Conservation (phyloP, 352 stramenopile species). For the Globisporangium spiculum region DNA sequence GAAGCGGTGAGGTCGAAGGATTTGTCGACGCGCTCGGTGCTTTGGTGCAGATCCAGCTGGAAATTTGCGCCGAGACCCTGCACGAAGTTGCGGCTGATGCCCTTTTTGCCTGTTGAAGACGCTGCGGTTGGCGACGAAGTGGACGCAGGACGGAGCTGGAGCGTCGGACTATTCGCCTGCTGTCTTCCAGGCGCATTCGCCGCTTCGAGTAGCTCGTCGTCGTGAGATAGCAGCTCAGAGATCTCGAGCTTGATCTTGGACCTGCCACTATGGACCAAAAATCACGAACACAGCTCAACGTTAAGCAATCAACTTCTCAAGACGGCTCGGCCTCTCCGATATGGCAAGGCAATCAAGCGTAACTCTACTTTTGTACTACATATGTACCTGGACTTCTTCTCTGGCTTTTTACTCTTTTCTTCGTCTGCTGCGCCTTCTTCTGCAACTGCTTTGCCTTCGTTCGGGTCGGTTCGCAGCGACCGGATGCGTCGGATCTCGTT, state of each 20-base stretch:
- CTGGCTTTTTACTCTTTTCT: conserved; percentile 28
- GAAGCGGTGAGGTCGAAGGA: conserved; percentile 82
- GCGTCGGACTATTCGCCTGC: conserved; percentile 41
- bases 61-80: conserved; percentile 65
- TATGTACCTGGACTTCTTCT: conserved; percentile 50
- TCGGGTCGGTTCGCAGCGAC: conserved; percentile 44
- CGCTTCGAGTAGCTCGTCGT: conserved; percentile 18
- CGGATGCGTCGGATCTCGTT: conserved; percentile 79
- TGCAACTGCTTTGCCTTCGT: conserved; percentile 16
- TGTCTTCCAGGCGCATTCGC: conserved; percentile 28
- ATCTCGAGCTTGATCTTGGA: conserved; percentile 82
- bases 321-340: neutral
- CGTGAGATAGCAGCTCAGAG: conserved; percentile 34
- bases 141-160: conserved; percentile 28
- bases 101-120: conserved; percentile 54
- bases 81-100: conserved; percentile 70
- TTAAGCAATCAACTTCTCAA: neutral
- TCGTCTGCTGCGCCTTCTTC: conserved; percentile 26
- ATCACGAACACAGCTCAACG: neutral
- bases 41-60: conserved; percentile 67
- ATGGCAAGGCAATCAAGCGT: neutral
- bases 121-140: conserved; percentile 34
- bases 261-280: conserved; percentile 22
- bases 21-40: conserved; percentile 57
- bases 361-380: too few species aligned